phyloP scores from a whole-genome alignment of 75 land plant genomes.

The Sequoia sempervirens region DNA sequence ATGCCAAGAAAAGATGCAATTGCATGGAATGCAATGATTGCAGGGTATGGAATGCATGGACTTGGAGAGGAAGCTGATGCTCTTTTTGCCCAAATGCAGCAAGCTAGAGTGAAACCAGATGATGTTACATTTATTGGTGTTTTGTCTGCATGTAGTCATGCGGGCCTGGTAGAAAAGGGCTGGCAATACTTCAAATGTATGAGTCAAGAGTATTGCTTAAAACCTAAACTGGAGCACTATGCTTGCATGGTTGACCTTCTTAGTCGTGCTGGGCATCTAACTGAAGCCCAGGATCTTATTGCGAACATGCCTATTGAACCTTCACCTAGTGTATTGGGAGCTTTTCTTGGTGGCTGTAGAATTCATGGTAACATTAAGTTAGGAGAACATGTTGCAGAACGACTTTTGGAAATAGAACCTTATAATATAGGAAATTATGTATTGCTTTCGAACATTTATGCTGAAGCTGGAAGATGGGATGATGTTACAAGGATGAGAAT shows the following conservation, averaged over 20 bases:
- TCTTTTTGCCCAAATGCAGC: conserved; percentile 26
- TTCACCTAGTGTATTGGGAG: conserved; percentile 51
- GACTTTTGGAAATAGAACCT: conserved; percentile 31
- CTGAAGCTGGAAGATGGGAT: conserved; percentile 41
- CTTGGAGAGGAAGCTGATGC: conserved; percentile 16
- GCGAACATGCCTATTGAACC: conserved; percentile 46
- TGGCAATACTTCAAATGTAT: conserved; percentile 30
- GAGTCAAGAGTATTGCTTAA: conserved; percentile 30
- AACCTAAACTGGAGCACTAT: conserved; percentile 55
- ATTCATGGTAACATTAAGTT: conserved; percentile 37
- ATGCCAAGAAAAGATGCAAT: conserved; percentile 21
- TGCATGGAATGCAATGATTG: conserved; percentile 29
- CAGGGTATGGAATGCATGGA: conserved; percentile 22
- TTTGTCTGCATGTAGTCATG: conserved; percentile 62
- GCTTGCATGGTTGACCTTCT: conserved; percentile 74
- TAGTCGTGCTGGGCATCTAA: conserved; percentile 55
- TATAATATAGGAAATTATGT: conserved; percentile 46
- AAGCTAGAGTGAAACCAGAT: conserved; percentile 27
- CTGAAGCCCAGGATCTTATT: conserved; percentile 49
- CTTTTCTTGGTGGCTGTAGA: conserved; percentile 56
- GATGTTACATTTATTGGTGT: conserved; percentile 35
- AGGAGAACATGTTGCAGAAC: conserved; percentile 34
- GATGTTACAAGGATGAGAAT: conserved; percentile 31
- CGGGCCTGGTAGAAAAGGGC: conserved; percentile 47
- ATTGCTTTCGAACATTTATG: conserved; percentile 37